Conservation (phyloP, 192 early-diverging fungal genomes). For the Backusella psychrophila region DNA sequence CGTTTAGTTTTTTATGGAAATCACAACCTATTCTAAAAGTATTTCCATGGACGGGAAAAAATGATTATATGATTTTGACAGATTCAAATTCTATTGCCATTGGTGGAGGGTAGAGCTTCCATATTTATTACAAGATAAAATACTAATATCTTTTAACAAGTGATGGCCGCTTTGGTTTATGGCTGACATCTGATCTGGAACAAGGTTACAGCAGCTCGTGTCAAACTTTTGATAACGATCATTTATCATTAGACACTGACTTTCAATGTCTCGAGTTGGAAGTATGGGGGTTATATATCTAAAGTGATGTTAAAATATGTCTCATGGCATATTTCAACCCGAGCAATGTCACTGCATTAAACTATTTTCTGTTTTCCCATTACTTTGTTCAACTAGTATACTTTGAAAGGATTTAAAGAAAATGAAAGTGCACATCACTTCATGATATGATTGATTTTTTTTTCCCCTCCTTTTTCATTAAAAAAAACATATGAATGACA, state of each 20-base stretch:
- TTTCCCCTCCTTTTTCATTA: too few relatives aligned
- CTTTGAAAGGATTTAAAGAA: too few relatives aligned
- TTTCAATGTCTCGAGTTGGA: constrained; percentile 36
- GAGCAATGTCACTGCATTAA: too few relatives aligned
- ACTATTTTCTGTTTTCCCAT: too few relatives aligned
- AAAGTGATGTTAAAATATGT: neutral
- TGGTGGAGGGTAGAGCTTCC: constrained; percentile 60
- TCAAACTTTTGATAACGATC: constrained; percentile 78
- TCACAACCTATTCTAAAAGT: constrained; percentile 34
- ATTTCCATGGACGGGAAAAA: constrained; percentile 72
- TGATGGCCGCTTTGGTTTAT: constrained; percentile 75
- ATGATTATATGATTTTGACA: constrained; percentile 76
- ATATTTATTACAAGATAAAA: neutral
- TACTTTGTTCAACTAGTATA: too few relatives aligned
- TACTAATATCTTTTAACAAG: constrained; percentile 21
- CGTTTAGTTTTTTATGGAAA: constrained; percentile 52
- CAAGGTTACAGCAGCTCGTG: constrained; percentile 65
- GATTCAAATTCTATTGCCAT: constrained; percentile 75
- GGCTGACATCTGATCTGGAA: constrained; percentile 71
- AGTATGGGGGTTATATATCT: constrained; percentile 32
- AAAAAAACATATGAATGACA: too few relatives aligned
- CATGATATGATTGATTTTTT: too few relatives aligned
- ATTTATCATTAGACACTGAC: constrained; percentile 19
- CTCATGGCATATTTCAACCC: neutral
- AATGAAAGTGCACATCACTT: too few relatives aligned